Percentiles rank a stretch among this genome's conserved stretches.
phyloP scores from a whole-genome alignment of 2,329 filamentous ascomycete genomes.

The Claviceps spartinae region DNA sequence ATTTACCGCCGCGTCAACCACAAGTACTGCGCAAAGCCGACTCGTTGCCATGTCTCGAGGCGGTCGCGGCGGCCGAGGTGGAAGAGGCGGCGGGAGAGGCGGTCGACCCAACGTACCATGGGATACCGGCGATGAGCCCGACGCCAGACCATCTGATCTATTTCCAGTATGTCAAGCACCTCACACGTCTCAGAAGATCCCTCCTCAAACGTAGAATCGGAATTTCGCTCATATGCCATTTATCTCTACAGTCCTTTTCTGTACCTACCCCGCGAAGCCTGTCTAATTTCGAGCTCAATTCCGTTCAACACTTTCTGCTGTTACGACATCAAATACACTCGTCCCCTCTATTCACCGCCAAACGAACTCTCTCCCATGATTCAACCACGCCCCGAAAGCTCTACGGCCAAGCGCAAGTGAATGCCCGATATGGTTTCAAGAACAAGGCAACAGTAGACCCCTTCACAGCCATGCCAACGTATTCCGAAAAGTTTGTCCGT shows the following conservation, averaged over 20 bases:
- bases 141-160: conserved; percentile 43
- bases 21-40: background rate
- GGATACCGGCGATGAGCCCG: conserved; percentile 39
- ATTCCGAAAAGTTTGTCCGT: conserved; percentile 40
- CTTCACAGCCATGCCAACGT: conserved; percentile 44
- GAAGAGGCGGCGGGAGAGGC: conserved; percentile 32
- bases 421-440: conserved; percentile 40
- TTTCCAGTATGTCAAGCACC: conserved; percentile 33
- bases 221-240: background rate
- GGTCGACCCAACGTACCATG: conserved; percentile 36
- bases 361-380: conserved; percentile 28
- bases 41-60: conserved; percentile 34
- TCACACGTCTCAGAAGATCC: background rate
- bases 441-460: conserved; percentile 43
- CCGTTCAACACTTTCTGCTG: conserved; percentile 38
- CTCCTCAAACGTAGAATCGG: background rate
- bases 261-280: conserved; percentile 33
- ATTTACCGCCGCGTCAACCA: background rate
- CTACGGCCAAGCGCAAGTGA: conserved; percentile 46
- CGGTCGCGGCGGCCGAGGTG: conserved; percentile 37
- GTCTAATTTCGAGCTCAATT: conserved; percentile 28
- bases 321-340: conserved; percentile 43
- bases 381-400: conserved; percentile 25
- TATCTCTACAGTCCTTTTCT: conserved; percentile 29
- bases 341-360: conserved; percentile 42